phyloP scores from a whole-genome alignment of 2,329 filamentous ascomycete genomes.

The Apiospora rasikravindrae region DNA sequence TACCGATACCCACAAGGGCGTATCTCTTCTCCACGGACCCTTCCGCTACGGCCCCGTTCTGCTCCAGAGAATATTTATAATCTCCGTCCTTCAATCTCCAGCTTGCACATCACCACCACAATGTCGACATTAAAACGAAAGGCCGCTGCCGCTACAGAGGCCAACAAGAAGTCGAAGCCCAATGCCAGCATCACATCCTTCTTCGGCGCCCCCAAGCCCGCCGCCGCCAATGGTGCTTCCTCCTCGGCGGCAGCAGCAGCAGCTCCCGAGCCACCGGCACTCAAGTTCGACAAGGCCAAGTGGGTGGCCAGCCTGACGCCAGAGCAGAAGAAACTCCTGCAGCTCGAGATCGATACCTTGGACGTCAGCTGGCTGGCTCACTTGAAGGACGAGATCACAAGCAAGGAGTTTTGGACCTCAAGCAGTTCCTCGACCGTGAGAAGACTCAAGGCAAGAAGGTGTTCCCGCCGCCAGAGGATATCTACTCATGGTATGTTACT shows the following conservation, averaged over 20 bases:
- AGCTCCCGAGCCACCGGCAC: slow-evolving; percentile 37
- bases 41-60: neutral
- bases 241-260: slow-evolving; percentile 29
- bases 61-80: slow-evolving; percentile 5
- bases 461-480: slow-evolving; percentile 85
- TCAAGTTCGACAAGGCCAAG: slow-evolving; percentile 84
- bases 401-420: slow-evolving; percentile 84
- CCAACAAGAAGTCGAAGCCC: slow-evolving; percentile 76
- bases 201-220: slow-evolving; percentile 74
- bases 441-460: slow-evolving; percentile 74
- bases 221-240: slow-evolving; percentile 28
- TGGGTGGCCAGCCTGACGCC: slow-evolving; percentile 81
- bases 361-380: slow-evolving; percentile 90
- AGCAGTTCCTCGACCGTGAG: slow-evolving; percentile 85
- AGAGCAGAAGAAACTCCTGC: slow-evolving; percentile 82
- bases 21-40: neutral
- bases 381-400: slow-evolving; percentile 84
- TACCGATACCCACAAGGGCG: neutral
- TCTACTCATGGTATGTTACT: slow-evolving; percentile 84
- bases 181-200: slow-evolving; percentile 88
- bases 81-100: neutral
- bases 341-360: slow-evolving; percentile 90
- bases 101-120: slow-evolving; percentile 23
- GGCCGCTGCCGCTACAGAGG: slow-evolving; percentile 52
- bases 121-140: slow-evolving; percentile 73